Evolutionary conservation across 306 rosid genomes (phyloP), one percentile per base, ranked within the genome.

Genomic region (Prunus mongolica): DNA sequence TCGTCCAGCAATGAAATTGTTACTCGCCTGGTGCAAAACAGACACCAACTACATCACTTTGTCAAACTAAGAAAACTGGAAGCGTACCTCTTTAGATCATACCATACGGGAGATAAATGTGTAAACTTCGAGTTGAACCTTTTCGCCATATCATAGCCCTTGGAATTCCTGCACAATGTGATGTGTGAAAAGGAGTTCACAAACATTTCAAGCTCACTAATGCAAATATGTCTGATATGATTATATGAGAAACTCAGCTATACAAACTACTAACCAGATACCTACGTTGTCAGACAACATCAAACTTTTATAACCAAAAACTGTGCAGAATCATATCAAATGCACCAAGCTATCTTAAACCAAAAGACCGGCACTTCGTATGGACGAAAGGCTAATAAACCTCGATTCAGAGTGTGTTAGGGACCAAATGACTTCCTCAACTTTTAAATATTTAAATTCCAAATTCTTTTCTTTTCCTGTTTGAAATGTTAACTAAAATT

Each of bases 31-130:
- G 25, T 10, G 2, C 24, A 2, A 61, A 30, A 78, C 30, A 52
- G 69, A 77, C 22, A 62, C 24, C 47, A 32, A 74, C 76, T 63
- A 46, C n/a, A 64, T 73, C 80, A 44, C 61, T 38, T 71, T 68
- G 54, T 73, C 67, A 58, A 16, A 24, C 30, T 50, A 66, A 54
- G 41, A 80, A 78, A 63, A 61, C 12, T 46, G 8, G n/a, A 67
- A 57, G 72, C 77, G 60, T 90, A 95, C 99, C 97, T 95, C 79
- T 92, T 95, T 78, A 95, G 80, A 50, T 90, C 97, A 70, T 95
- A 95, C 99, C 99, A 95, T n/a, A 92, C 86, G 8, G 97, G 99
- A 47, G 99, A 90, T 83, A 95, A 67, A 84, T 95, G 99, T 20
- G 97, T 92, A 74, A 90, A 92, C 85, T 92, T 95, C 71, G 93